Evolutionary conservation across 345 rosid species (phyloP).

Genomic region (Citrus glauca): DNA sequence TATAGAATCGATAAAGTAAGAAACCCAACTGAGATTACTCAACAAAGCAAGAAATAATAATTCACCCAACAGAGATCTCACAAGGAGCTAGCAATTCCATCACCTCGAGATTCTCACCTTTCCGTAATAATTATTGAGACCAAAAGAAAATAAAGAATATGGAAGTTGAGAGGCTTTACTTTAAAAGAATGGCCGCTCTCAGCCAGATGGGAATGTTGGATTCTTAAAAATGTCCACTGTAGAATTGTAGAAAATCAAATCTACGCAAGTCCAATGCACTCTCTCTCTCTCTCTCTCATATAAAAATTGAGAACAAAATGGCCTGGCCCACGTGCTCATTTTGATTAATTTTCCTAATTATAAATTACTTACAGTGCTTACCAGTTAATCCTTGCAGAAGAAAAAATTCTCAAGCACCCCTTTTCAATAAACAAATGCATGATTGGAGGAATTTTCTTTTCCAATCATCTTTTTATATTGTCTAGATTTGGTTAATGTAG

Average conservation of each 20-base stretch:
- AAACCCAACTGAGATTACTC: slow-evolving; percentile 12
- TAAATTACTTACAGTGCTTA: slow-evolving; percentile 21
- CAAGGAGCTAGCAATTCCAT: slow-evolving; percentile 20
- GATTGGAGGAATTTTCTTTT: slow-evolving; percentile 38
- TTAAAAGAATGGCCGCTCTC: slow-evolving; percentile 22
- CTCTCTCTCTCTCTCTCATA: neutral
- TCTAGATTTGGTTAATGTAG: slow-evolving; percentile 35
- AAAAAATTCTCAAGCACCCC: slow-evolving; percentile 18
- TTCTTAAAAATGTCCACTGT: slow-evolving; percentile 31
- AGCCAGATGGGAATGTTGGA: slow-evolving; percentile 45
- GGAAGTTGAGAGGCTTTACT: slow-evolving; percentile 16
- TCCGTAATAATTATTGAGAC: slow-evolving; percentile 17
- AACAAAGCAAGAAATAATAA: slow-evolving; percentile 13
- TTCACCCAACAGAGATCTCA: slow-evolving; percentile 31
- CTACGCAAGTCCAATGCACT: slow-evolving; percentile 23
- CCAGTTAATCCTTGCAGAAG: slow-evolving; percentile 25
- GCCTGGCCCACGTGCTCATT: slow-evolving; percentile 23
- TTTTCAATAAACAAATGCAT: slow-evolving; percentile 30
- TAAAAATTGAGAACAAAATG: slow-evolving; percentile 5
- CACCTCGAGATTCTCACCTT: slow-evolving; percentile 48
- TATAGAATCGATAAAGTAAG: slow-evolving; percentile 39
- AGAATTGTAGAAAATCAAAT: slow-evolving; percentile 24
- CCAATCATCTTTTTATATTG: slow-evolving; percentile 34
- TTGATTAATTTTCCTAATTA: slow-evolving; percentile 7
- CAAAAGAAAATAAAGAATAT: neutral